phyloP scores from a whole-genome alignment of 2,329 filamentous ascomycete genomes.

The Cordyceps tenuipes region DNA sequence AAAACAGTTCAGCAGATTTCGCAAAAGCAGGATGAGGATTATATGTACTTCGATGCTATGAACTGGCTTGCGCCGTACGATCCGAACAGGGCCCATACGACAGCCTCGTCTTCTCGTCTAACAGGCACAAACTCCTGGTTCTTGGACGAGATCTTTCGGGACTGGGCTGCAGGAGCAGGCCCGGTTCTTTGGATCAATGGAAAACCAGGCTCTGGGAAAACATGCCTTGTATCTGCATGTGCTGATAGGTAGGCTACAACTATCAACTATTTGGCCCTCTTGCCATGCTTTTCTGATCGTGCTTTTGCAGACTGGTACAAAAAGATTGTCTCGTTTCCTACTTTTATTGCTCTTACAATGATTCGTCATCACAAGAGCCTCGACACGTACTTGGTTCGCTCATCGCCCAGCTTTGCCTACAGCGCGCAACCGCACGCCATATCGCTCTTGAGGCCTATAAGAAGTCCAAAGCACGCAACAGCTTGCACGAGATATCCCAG shows the following conservation, averaged over 20 bases:
- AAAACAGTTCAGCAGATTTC: neutral
- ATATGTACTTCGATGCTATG: neutral
- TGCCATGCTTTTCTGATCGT: neutral
- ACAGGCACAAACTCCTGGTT: constrained; percentile 9
- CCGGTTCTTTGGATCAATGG: constrained; percentile 4
- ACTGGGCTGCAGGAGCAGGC: neutral
- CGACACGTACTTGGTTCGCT: constrained; percentile 5
- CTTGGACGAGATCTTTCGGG: neutral
- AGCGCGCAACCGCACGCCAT: neutral
- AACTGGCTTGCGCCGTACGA: neutral
- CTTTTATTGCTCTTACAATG: constrained; percentile 11
- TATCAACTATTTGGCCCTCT: neutral
- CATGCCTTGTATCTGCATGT: constrained; percentile 6
- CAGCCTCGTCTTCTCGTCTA: constrained; percentile 1
- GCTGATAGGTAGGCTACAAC: constrained; percentile 4
- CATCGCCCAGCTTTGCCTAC: neutral
- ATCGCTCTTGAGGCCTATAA: neutral
- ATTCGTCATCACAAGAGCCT: constrained; percentile 3
- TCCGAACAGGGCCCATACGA: neutral
- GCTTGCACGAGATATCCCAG: neutral
- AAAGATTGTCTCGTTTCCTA: neutral
- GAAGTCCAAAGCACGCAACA: neutral
- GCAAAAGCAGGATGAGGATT: neutral
- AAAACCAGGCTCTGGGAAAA: constrained; percentile 10
- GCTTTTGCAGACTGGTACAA: neutral